Evolutionary conservation across 2,329 filamentous ascomycete genomes (phyloP), one percentile per base, ranked within the genome.

Genomic region (Nectriaceae sp.): DNA sequence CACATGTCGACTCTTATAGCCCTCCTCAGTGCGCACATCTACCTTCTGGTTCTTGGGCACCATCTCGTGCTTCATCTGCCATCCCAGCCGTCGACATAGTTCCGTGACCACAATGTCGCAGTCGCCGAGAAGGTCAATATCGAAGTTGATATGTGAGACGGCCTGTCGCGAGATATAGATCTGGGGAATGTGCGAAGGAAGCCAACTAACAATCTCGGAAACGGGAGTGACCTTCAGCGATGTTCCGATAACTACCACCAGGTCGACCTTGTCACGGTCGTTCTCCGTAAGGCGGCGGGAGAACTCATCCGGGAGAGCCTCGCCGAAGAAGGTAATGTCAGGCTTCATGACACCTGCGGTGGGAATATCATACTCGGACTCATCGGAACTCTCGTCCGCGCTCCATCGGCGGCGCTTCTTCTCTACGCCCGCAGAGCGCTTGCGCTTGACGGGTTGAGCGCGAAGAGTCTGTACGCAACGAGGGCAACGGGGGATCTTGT

Each of bases 291-390:
- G 80, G 6, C 92, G 87, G 42, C 83, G 77, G 48, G 88, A 88
- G 70, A 99, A 99, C 57, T 84, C 82, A 59, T 89, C 84, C 0
- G 93, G 92, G 1, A 99, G 84, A 42, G 85, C 80, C 72, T 99
- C 94, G 59, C 93, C 93, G 63, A 97, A 97, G 75, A 99, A 97
- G 40, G 90, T 97, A 65, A 99, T 97, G 72, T 97, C 93, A 8
- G 94, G 94, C 78, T 89, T 96, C 90, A 96, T 96, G 65, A 96
- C 84, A 47, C 89, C 90, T 3, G 84, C 81, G 40, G 79, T 76
- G 2, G 84, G 83, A 33, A 88, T 82, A 52, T 74, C 70, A 54
- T 74, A 77, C 35, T 77, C 74, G 21, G 73, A 72, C 44, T 78
- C 75, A 13, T 77, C 72, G 38, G 65, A 70, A 51, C 71, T 70